These are phyloP conservation scores for Erigeron canadensis DNA, from an alignment of 129 eudicot genomes.

Conservation along the genomic window DNA sequence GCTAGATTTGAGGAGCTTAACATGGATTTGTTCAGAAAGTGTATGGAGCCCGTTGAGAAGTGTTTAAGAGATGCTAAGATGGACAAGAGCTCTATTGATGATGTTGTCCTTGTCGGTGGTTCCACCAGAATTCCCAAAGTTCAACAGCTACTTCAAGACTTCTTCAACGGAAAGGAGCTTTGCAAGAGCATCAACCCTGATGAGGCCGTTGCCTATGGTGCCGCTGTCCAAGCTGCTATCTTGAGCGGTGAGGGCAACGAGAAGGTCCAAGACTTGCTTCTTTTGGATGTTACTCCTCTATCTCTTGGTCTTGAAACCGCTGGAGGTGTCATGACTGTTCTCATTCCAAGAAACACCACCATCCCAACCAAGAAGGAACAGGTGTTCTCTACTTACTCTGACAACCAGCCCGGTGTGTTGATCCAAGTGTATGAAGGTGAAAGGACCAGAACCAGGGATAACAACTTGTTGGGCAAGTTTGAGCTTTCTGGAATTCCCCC, in stretches of 20 bases:
- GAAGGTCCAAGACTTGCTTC: slow-evolving; percentile 75
- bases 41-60: slow-evolving; percentile 93
- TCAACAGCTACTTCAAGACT: slow-evolving; percentile 73
- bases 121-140: slow-evolving; percentile 86
- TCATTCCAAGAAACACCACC: slow-evolving; percentile 76
- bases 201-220: slow-evolving; percentile 90
- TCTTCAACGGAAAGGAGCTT: slow-evolving; percentile 75
- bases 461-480: slow-evolving; percentile 50
- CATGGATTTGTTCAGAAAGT: slow-evolving; percentile 84
- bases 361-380: slow-evolving; percentile 85
- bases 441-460: slow-evolving; percentile 54
- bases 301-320: slow-evolving; percentile 78
- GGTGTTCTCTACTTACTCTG: slow-evolving; percentile 75
- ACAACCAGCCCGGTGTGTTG: slow-evolving; percentile 64
- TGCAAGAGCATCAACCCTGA: slow-evolving; percentile 90
- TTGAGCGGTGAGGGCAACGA: slow-evolving; percentile 79
- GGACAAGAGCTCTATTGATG: slow-evolving; percentile 77
- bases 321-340: slow-evolving; percentile 77
- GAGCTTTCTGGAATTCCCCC: slow-evolving; percentile 51
- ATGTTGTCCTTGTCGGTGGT: slow-evolving; percentile 86
- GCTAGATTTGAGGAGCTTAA: slow-evolving; percentile 80
- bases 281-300: slow-evolving; percentile 76
- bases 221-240: slow-evolving; percentile 78
- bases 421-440: slow-evolving; percentile 59
- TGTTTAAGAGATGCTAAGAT: slow-evolving; percentile 90